phyloP scores from a whole-genome alignment of 345 rosid species.

The Citrus unshiu region DNA sequence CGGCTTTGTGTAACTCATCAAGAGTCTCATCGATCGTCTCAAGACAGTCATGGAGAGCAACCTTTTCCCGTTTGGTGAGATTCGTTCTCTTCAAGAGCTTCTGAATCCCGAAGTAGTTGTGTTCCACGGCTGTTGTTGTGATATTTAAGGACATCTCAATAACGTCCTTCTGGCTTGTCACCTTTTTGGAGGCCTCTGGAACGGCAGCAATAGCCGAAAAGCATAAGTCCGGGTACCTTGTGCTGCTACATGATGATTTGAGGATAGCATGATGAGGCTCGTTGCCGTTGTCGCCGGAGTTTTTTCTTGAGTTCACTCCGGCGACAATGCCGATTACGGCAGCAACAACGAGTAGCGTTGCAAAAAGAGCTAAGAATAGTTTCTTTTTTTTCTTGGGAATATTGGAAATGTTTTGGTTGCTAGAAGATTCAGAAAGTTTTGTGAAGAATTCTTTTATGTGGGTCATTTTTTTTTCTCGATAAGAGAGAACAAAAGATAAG shows the following conservation, averaged over 20 bases:
- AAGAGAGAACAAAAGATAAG: neutral
- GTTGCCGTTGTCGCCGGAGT: neutral
- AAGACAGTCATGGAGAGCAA: conserved; percentile 82
- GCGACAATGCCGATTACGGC: conserved; percentile 39
- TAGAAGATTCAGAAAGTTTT: conserved; percentile 18
- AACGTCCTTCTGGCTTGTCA: conserved; percentile 32
- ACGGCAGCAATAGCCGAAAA: conserved; percentile 49
- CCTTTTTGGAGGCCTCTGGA: conserved; percentile 24
- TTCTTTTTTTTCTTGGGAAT: conserved; percentile 27
- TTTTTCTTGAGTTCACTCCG: conserved; percentile 29
- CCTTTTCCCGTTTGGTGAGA: conserved; percentile 53
- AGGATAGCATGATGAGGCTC: conserved; percentile 55
- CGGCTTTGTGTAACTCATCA: conserved; percentile 62
- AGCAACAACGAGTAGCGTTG: conserved; percentile 35
- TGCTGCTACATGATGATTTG: conserved; percentile 57
- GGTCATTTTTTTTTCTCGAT: conserved; percentile 10
- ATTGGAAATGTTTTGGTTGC: conserved; percentile 6
- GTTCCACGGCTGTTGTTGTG: conserved; percentile 20
- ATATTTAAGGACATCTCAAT: conserved; percentile 31
- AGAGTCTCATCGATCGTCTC: conserved; percentile 85
- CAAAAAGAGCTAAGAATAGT: conserved; percentile 29
- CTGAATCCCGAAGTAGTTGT: conserved; percentile 26
- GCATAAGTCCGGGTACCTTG: conserved; percentile 70
- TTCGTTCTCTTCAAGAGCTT: conserved; percentile 16
- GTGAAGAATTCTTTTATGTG: conserved; percentile 20